A percentile compares a stretch with the other conserved stretches of the same genome.
phyloP scores from a whole-genome alignment of 2,329 filamentous ascomycete genomes.

The Bipolaris cookei region DNA sequence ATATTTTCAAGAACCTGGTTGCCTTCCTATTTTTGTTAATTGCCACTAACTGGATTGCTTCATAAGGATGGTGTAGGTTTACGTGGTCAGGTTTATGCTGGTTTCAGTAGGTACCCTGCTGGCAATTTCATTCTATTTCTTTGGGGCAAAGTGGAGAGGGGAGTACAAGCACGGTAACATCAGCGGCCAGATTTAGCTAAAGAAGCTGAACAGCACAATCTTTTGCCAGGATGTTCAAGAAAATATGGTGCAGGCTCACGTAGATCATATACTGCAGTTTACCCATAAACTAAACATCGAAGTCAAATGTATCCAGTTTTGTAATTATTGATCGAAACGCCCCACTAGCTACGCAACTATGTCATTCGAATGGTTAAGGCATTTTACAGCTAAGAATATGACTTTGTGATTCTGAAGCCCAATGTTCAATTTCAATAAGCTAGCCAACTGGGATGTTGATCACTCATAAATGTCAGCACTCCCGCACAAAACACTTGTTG shows the following conservation, averaged over 20 bases:
- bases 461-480: not conserved
- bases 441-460: no score
- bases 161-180: not conserved
- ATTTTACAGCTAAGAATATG: not conserved
- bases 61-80: constrained; percentile 12
- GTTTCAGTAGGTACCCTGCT: constrained; percentile 6
- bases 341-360: no score
- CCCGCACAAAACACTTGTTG: no score
- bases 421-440: not conserved
- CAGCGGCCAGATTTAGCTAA: not conserved
- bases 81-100: constrained; percentile 16
- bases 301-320: not conserved
- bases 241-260: not conserved
- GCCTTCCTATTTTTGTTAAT: constrained; percentile 11
- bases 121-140: constrained; percentile 10
- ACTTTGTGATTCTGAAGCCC: not conserved
- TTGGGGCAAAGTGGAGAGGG: constrained; percentile 6
- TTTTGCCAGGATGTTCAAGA: not conserved
- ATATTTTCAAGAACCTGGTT: constrained; percentile 16
- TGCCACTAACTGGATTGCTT: constrained; percentile 7
- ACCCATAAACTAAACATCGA: not conserved
- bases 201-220: not conserved
- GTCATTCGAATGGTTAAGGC: not conserved
- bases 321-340: not conserved
- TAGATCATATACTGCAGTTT: not conserved